Conservation (phyloP, 192 early-diverging fungal species). For the Backusella mclennaniae region DNA sequence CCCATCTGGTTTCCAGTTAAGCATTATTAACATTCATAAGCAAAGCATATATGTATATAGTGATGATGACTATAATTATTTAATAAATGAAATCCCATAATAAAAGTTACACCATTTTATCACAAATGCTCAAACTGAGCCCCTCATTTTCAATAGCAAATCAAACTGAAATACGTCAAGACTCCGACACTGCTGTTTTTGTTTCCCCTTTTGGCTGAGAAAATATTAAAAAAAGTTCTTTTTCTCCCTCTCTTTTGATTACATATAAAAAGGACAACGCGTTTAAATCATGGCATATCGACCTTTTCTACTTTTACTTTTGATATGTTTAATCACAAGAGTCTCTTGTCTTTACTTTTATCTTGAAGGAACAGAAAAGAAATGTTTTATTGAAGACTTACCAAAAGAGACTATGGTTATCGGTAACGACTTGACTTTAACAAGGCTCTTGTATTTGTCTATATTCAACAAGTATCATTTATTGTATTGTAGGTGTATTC, state of each 20-base stretch:
- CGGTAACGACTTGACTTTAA: constrained; percentile 41
- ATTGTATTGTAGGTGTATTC: constrained; percentile 58
- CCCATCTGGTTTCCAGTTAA: too few species aligned
- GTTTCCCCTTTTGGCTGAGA: not conserved
- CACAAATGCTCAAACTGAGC: not conserved
- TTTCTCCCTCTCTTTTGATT: not conserved
- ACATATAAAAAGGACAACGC: not conserved
- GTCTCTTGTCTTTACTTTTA: constrained; percentile 69
- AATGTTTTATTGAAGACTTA: constrained; percentile 95
- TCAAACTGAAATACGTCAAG: not conserved
- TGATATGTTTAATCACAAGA: not conserved
- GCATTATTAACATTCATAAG: too few species aligned
- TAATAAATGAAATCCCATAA: too few species aligned
- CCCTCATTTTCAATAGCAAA: not conserved
- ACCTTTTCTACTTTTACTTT: not conserved
- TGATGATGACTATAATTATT: too few species aligned
- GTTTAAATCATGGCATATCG: not conserved
- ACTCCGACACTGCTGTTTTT: not conserved
- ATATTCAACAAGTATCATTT: not conserved
- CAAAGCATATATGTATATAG: too few species aligned
- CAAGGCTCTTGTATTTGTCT: not conserved
- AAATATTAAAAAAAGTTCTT: not conserved
- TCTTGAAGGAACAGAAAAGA: constrained; percentile 81
- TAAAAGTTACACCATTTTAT: too few species aligned
- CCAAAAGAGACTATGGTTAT: constrained; percentile 85